Evolutionary conservation across 305 asterid species (phyloP), one percentile per base, ranked within the genome.

Genomic region (Lippia alba): DNA sequence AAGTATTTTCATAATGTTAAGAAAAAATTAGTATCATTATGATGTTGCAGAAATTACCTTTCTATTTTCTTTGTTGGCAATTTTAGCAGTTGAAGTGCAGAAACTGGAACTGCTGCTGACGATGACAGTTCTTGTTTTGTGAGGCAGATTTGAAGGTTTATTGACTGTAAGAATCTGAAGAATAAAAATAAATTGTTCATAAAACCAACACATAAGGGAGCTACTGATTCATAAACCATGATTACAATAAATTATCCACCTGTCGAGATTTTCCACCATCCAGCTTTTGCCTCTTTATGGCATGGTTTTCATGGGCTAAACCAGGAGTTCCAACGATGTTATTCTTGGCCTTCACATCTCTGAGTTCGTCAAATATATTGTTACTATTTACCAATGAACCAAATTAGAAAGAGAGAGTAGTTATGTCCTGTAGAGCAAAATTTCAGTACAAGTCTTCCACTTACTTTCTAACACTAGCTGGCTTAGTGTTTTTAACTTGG

Each of bases 201-300:
- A 24, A 59, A 33, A 58, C 44, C 40, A 18, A 9, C 46, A 61
- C 40, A 54, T 46, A 33, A 50, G 40, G 55, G n/a, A n/a, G n/a
- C n/a, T 15, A 46, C 53, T 58, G 34, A 53, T 48, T 51, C 33
- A 48, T 46, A 30, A 66, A 19, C 12, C 49, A 67, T 54, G 51
- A 54, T 6, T 55, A 44, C 34, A 44, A 50, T 19, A 41, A 53
- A 72, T 8, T 46, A 61, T 34, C 56, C 49, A 89, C 97, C 97
- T 85, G 92, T 76, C 90, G 73, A 10, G 93, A 72, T 82, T 89
- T 88, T 59, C 96, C 99, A 57, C 85, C 97, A 7, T 86, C 96
- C 66, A 91, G 86, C 70, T 91, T 94, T 76, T 94, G 99, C 87
- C 86, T 85, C 86, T 91, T 94, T 50, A 91, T 84, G 50, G 99